phyloP scores from a whole-genome alignment of 768 basidiomycete genomes.

The Pholiota conissans region DNA sequence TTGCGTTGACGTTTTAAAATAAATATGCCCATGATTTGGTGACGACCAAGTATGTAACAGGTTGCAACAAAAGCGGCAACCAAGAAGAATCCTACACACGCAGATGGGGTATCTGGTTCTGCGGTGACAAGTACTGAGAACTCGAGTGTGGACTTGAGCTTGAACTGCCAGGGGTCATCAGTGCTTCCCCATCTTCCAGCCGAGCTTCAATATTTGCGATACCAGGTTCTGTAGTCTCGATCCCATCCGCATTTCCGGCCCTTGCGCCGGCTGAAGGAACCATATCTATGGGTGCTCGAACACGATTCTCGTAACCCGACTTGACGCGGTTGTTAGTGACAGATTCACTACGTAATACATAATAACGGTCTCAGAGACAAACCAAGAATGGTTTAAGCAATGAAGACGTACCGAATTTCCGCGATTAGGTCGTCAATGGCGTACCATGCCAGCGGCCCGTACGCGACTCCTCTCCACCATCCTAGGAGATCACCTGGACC shows the following conservation, averaged over 20 bases:
- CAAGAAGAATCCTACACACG: slow-evolving; percentile 30
- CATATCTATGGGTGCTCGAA: slow-evolving; percentile 64
- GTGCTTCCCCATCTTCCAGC: slow-evolving; percentile 40
- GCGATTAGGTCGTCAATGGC: slow-evolving; percentile 77
- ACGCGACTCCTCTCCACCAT: slow-evolving; percentile 73
- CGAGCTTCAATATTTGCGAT: slow-evolving; percentile 43
- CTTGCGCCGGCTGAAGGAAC: slow-evolving; percentile 74
- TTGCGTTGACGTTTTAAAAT: not conserved
- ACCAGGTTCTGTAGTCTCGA: slow-evolving; percentile 56
- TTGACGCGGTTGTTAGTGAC: slow-evolving; percentile 84
- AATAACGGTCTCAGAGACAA: slow-evolving; percentile 1
- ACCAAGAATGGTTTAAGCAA: not conserved
- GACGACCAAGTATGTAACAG: slow-evolving; percentile 9
- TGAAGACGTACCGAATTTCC: slow-evolving; percentile 61
- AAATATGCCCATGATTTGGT: slow-evolving; percentile 1
- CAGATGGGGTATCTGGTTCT: slow-evolving; percentile 40
- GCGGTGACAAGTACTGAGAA: slow-evolving; percentile 32
- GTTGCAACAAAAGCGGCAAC: slow-evolving; percentile 9
- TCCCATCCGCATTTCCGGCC: slow-evolving; percentile 61
- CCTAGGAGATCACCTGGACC: slow-evolving; percentile 63
- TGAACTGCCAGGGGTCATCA: slow-evolving; percentile 21
- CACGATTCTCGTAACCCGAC: slow-evolving; percentile 65
- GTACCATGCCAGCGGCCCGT: slow-evolving; percentile 73
- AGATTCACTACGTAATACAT: slow-evolving; percentile 57
- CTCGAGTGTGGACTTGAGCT: slow-evolving; percentile 22